Evolutionary conservation across 768 basidiomycete species (phyloP).

Genomic region (Tulasnella calospora): DNA sequence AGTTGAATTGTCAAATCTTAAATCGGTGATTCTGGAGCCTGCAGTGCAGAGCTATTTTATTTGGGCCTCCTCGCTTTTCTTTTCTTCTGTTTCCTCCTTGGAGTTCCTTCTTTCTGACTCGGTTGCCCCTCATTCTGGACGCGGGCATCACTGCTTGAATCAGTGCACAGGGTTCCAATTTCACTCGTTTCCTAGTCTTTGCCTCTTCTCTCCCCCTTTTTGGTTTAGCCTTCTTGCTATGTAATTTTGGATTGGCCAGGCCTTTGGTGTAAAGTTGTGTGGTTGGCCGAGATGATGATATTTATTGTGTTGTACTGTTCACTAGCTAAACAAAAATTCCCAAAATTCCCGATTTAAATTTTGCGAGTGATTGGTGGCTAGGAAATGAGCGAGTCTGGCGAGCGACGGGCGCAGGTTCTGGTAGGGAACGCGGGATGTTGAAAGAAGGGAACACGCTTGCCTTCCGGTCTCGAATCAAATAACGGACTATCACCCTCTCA

Average conservation of each 20-base stretch:
- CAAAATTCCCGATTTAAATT: background rate
- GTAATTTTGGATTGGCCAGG: background rate
- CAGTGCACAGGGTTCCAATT: background rate
- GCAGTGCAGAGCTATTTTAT: background rate
- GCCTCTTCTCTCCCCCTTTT: background rate
- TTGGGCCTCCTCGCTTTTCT: background rate
- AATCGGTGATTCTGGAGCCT: background rate
- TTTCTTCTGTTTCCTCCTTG: background rate
- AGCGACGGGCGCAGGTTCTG: background rate
- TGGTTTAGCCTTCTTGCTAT: background rate
- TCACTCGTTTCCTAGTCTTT: background rate
- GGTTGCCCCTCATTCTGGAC: background rate
- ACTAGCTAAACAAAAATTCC: background rate
- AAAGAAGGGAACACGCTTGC: conserved; percentile 2
- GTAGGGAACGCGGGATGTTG: conserved; percentile 8
- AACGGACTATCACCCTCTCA: conserved; percentile 11
- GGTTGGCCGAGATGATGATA: background rate
- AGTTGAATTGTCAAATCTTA: background rate
- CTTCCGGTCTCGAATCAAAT: background rate
- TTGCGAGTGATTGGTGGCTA: background rate
- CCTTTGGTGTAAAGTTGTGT: background rate
- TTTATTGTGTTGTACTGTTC: conserved; percentile 4
- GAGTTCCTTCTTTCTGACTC: background rate
- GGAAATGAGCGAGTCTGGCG: background rate
- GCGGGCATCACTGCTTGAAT: background rate